A percentile compares a stretch with the other conserved stretches of the same genome.
phyloP scores from a whole-genome alignment of 768 basidiomycete species.

The Macrolepiota dolichaula region DNA sequence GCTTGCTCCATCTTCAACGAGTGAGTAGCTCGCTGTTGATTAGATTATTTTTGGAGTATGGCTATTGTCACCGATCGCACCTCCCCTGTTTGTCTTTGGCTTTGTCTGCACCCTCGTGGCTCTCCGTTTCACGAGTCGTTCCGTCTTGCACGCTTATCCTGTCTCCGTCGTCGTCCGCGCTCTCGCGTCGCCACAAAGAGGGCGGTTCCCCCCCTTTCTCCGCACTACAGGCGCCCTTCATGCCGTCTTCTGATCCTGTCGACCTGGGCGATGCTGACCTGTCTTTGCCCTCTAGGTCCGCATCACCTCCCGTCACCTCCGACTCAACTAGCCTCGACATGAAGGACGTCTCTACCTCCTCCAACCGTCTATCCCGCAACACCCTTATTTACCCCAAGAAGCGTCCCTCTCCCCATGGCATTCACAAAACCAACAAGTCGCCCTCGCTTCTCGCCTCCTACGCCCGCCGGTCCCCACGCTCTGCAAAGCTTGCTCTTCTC shows the following conservation, averaged over 20 bases:
- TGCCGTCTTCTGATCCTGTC: slow-evolving; percentile 21
- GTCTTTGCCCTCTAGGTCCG: slow-evolving; percentile 32
- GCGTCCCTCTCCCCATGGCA: slow-evolving; percentile 78
- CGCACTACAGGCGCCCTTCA: slow-evolving; percentile 19
- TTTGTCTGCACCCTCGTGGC: not conserved
- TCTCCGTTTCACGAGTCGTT: not conserved
- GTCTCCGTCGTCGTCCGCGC: not conserved
- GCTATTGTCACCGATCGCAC: not conserved
- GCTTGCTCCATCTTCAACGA: slow-evolving; percentile 1
- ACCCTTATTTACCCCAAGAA: slow-evolving; percentile 77
- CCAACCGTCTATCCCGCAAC: slow-evolving; percentile 58
- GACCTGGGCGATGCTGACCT: slow-evolving; percentile 22
- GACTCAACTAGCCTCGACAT: slow-evolving; percentile 51
- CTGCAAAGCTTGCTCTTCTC: slow-evolving; percentile 54
- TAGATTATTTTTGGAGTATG: slow-evolving; percentile 7
- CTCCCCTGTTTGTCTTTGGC: slow-evolving; percentile 1
- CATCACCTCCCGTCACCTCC: slow-evolving; percentile 41
- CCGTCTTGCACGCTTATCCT: not conserved
- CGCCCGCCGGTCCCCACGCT: slow-evolving; percentile 62
- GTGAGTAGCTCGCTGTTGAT: slow-evolving; percentile 1
- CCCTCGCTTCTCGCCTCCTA: slow-evolving; percentile 50
- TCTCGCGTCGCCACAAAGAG: not conserved
- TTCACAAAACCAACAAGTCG: slow-evolving; percentile 64
- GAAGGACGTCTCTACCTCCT: slow-evolving; percentile 70
- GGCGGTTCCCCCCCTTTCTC: slow-evolving; percentile 13